Base-by-base conservation (phyloP, 345 rosid species). In the Syzygium jambos region DNA sequence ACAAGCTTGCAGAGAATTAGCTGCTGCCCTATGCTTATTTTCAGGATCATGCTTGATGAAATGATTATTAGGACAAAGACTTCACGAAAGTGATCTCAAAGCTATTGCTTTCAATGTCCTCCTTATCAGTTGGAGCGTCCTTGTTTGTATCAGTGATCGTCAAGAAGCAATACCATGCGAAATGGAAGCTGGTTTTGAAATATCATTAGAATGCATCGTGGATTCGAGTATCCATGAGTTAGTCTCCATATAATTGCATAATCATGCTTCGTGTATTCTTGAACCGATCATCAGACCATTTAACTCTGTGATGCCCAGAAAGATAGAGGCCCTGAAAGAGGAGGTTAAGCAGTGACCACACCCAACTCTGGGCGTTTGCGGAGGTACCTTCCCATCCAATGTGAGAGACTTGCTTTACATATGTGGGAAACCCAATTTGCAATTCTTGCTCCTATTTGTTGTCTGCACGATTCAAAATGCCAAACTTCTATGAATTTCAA, bases 381-480 rank as follows among this genome's bases (percentile, higher is more conserved):
- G 93, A 90, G 3, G 96, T 94, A 83, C 96, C 96, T 29, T 94
- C 96, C 87, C 91, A 89, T 86, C 98, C 98, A 34, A 95, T 94
- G 85, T 96, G 98, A 27, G 98, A 94, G 19, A 96, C 94, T 89
- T 94, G 98, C 87, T 94, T 95, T 78, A 94, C 98, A 91, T 96
- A 96, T 55, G 96, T 96, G 22, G 98, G 98, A 34, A 88, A 85
- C 53, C 98, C 98, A 85, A 95, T 96, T 88, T 94, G 90, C 84
- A 96, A 88, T 41, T 91, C 95, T 46, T 83, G 88, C 86, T 95
- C 96, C 85, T 95, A 92, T 19, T 90, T 94, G 84, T 94, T 93
- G 12, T 90, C 93, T 15, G 94, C 94, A 93, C 19, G 4, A 54
- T 38, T 29, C 49, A 7, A 34, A 23, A 38, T 78, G 43, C 49